Base-by-base conservation (phyloP, 345 rosid species). In the Aquilaria sinensis region DNA sequence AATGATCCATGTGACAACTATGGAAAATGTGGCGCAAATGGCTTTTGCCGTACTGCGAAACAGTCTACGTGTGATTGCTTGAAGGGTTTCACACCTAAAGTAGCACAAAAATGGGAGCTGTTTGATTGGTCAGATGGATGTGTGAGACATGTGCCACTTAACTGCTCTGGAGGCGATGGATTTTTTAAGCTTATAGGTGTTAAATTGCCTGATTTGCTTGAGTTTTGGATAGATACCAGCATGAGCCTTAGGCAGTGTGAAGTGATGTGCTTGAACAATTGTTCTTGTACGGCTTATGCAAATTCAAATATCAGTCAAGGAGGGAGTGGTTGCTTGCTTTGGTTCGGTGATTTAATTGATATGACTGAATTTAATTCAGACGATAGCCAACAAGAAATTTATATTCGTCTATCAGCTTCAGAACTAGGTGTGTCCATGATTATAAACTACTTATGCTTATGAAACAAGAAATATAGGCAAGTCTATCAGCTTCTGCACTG, bases 231-330 rank as follows among this genome's bases (percentile, higher is more conserved):
- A 34, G 61, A 66, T n/a, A 51, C 49, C 47, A 56, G 63, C 58
- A 58, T 66, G 31, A 41, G 13, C 51, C 69, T 69, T 8, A 9
- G 6, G 23, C 70, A 69, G n/a, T 77, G 80, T 47, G 43, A 60
- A 48, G 33, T 34, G 34, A 5, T 23, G 32, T 72, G 80, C 31
- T 43, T 53, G 51, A 70, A 64, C 4, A 72, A 72, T 47, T 77
- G 80, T 37, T 69, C 77, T 30, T 77, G 80, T 54, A 66, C 70
- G 0, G 74, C 74, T 1, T 72, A 69, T 31, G 55, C 77, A 2
- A 62, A 51, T 51, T 51, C 61, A n/a, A 57, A 70, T 47, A 61
- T 70, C 48, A 50, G 61, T 14, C 57, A 3, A 12, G 50, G 55
- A 10, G 62, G 68, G 49, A 70, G 52, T 60, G 72, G 63, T 15